Evolutionary conservation across 208 protist species (phyloP).

Genomic region (Leishmania martiniquensis): DNA sequence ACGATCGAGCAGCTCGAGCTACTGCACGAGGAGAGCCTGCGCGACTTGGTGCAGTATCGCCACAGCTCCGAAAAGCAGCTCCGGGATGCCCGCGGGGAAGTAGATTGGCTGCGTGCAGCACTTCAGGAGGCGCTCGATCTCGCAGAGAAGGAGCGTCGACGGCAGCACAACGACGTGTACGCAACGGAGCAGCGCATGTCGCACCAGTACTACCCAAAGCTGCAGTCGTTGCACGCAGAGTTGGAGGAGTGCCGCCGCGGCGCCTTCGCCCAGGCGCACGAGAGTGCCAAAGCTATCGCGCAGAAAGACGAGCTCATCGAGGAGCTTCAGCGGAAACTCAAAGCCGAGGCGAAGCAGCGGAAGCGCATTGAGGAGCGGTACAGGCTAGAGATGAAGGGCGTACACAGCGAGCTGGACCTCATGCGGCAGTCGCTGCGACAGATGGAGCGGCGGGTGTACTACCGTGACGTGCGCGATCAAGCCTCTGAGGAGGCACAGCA

Average conservation of each 20-base stretch:
- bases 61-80: conserved; percentile 50
- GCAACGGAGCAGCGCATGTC: conserved; percentile 27
- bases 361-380: conserved; percentile 54
- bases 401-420: conserved; percentile 71
- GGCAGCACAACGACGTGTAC: conserved; percentile 36
- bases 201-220: conserved; percentile 33
- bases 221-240: conserved; percentile 39
- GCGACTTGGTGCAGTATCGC: conserved; percentile 61
- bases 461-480: conserved; percentile 37
- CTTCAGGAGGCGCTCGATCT: conserved; percentile 38
- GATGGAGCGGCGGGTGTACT: conserved; percentile 81
- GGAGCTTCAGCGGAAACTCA: conserved; percentile 29
- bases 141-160: conserved; percentile 42
- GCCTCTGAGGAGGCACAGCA: conserved; percentile 18
- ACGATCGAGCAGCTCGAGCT: conserved; percentile 56
- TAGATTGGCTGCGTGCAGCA: conserved; percentile 48
- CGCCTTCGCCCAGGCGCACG: conserved; percentile 9
- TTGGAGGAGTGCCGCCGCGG: conserved; percentile 29
- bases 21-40: conserved; percentile 55
- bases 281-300: conserved; percentile 17
- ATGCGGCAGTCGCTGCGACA: conserved; percentile 79
- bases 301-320: conserved; percentile 22
- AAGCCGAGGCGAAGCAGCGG: conserved; percentile 25
- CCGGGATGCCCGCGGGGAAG: conserved; percentile 38
- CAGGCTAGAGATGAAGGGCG: conserved; percentile 65